Conservation (phyloP, 2,329 filamentous ascomycete genomes). For the Fusarium siculi region DNA sequence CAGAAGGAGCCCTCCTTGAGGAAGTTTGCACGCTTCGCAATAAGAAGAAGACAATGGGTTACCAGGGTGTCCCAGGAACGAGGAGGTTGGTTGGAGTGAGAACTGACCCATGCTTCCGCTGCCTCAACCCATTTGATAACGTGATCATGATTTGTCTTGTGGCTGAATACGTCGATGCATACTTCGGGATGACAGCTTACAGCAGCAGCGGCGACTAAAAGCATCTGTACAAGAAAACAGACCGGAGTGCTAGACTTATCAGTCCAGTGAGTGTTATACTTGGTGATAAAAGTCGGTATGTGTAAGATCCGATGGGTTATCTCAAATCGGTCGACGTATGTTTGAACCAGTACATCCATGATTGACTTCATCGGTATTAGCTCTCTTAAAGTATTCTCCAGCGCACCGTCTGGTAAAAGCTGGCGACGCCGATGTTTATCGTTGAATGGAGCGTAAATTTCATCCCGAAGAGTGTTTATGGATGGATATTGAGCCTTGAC, state of each 20-base stretch:
- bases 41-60: background rate
- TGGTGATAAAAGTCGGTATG: background rate
- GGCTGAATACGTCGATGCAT: background rate
- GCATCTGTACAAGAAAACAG: background rate
- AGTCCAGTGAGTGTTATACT: background rate
- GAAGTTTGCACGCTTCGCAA: background rate
- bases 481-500: background rate
- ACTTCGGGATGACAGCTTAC: background rate
- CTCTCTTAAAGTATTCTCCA: background rate
- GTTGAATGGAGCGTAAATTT: background rate
- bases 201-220: background rate
- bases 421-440: background rate
- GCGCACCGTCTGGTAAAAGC: background rate
- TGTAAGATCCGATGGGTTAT: background rate
- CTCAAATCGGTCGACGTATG: background rate
- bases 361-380: background rate
- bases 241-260: background rate
- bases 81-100: background rate
- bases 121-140: accelerated
- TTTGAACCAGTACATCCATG: background rate
- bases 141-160: background rate
- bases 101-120: background rate
- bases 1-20: background rate
- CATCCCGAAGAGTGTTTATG: background rate
- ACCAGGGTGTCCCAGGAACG: background rate